These are phyloP conservation scores for Cucumis hystrix DNA, from an alignment of 306 rosid genomes.

Conservation along the genomic window DNA sequence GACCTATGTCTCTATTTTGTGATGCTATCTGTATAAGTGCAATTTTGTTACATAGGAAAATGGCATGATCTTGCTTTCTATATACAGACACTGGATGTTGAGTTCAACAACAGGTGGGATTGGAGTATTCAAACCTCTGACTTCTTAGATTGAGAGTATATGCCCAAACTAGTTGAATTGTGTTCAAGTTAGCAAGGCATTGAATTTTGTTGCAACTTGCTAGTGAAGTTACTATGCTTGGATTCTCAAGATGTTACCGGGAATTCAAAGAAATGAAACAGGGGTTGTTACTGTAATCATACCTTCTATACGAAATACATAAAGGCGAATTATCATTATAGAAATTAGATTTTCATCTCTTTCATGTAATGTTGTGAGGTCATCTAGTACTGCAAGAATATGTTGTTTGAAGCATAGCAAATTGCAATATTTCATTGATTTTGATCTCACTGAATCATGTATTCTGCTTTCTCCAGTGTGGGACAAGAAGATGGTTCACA, in stretches of 20 bases:
- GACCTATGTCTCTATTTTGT: neutral
- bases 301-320: neutral
- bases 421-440: neutral
- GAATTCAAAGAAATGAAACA: neutral
- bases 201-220: neutral
- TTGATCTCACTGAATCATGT: neutral
- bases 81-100: neutral
- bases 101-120: too few relatives aligned
- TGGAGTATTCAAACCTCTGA: too few relatives aligned
- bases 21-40: neutral
- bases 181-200: too few relatives aligned
- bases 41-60: neutral
- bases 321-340: neutral
- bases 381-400: neutral
- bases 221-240: neutral
- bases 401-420: neutral
- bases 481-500: constrained; percentile 96
- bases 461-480: constrained; percentile 28
- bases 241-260: neutral
- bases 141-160: too few relatives aligned
- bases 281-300: neutral
- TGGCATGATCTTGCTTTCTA: neutral
- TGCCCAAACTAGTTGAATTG: too few relatives aligned
- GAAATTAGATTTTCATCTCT: neutral
- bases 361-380: neutral